Conservation (phyloP, 352 stramenopile species). For the Globisporangium apiculatum region DNA sequence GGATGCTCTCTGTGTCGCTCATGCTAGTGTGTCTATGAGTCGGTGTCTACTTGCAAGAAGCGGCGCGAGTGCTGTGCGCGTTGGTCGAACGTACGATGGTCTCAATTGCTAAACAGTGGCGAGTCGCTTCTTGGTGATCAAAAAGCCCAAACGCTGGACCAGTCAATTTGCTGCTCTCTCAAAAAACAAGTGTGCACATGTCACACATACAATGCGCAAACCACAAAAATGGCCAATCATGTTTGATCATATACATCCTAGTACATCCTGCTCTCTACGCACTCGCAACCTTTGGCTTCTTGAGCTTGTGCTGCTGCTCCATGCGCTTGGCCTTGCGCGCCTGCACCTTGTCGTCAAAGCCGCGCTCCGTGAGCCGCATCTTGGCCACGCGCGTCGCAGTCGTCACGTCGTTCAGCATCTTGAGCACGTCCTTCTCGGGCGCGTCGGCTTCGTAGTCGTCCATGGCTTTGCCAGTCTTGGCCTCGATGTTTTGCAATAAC, state of each 20-base stretch:
- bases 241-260: not conserved
- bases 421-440: conserved; percentile 91
- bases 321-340: conserved; percentile 61
- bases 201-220: conserved; percentile 4
- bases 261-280: conserved; percentile 2
- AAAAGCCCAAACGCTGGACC: conserved; percentile 3
- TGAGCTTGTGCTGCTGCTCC: conserved; percentile 38
- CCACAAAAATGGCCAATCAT: not conserved
- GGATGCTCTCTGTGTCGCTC: conserved; percentile 42
- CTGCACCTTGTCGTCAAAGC: conserved; percentile 85
- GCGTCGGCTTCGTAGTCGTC: conserved; percentile 79
- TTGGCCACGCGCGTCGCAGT: conserved; percentile 92
- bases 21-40: conserved; percentile 14
- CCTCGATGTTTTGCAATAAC: conserved; percentile 94
- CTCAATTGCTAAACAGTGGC: conserved; percentile 1
- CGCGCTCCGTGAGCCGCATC: conserved; percentile 86
- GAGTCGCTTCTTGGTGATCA: not conserved
- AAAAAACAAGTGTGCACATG: conserved; percentile 1
- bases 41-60: not conserved
- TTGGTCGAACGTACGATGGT: not conserved
- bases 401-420: conserved; percentile 92
- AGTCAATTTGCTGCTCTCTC: conserved; percentile 4
- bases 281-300: conserved; percentile 14
- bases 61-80: too few species aligned
- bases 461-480: conserved; percentile 86